A percentile compares a stretch with the other conserved stretches of the same genome.
These are phyloP conservation scores for Fusarium haematococcum DNA, from an alignment of 2,329 filamentous ascomycete genomes.

Conservation along the genomic window DNA sequence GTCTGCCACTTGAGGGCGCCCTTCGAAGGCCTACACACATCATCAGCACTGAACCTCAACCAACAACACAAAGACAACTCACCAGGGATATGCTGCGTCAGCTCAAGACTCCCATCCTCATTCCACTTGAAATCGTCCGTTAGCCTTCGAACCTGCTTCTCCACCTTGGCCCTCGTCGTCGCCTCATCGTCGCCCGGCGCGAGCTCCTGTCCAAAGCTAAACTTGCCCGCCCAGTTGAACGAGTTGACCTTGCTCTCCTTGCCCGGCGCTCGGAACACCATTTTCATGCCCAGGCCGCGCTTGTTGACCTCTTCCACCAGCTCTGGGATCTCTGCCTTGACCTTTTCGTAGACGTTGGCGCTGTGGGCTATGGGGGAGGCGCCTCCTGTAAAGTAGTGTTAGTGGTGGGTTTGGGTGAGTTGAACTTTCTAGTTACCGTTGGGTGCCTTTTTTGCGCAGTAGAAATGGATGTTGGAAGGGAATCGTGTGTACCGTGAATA, in stretches of 20 bases:
- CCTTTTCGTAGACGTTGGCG: constrained; percentile 23
- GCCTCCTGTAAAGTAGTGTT: neutral
- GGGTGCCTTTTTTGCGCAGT: constrained; percentile 24
- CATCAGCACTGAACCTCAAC: neutral
- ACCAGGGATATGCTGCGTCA: constrained; percentile 30
- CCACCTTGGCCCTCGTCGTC: constrained; percentile 15
- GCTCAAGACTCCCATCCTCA: constrained; percentile 24
- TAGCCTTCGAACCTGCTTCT: constrained; percentile 22
- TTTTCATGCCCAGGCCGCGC: constrained; percentile 23
- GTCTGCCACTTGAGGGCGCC: constrained; percentile 6
- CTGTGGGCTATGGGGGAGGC: constrained; percentile 19
- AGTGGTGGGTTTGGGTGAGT: neutral
- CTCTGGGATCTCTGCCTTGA: constrained; percentile 14
- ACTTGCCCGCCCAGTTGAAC: constrained; percentile 29
- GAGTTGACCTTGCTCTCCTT: constrained; percentile 22
- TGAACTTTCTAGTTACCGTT: constrained; percentile 4
- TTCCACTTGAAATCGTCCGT: constrained; percentile 22
- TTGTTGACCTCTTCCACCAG: constrained; percentile 8
- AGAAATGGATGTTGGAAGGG: constrained; percentile 29
- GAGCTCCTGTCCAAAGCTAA: constrained; percentile 23
- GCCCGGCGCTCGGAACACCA: constrained; percentile 20
- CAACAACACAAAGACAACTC: neutral
- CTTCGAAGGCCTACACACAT: neutral
- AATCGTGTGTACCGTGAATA: constrained; percentile 29
- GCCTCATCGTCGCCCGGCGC: constrained; percentile 3